A percentile compares a stretch with the other conserved stretches of the same genome.
Conservation (phyloP, 345 rosid species). For the Eucalyptus caleyi region DNA sequence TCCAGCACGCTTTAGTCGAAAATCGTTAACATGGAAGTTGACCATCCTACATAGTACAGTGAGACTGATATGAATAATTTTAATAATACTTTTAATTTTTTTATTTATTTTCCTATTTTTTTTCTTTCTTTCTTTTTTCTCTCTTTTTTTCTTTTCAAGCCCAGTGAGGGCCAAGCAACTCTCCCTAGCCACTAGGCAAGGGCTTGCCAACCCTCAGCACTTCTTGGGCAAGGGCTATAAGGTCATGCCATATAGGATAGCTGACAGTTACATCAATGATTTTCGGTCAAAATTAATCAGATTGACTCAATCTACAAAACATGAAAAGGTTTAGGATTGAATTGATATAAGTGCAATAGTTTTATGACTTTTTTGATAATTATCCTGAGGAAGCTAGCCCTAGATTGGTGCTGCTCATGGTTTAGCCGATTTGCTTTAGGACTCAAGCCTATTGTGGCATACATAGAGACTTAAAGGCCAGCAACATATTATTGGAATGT, state of each 20-base stretch:
- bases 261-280: fast-evolving
- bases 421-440: constrained; percentile 82
- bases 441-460: constrained; percentile 76
- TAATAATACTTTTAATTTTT: too few relatives aligned
- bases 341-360: fast-evolving
- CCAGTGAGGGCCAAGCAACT: fast-evolving
- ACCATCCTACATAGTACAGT: fast-evolving
- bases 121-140: too few relatives aligned
- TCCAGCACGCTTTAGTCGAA: fast-evolving
- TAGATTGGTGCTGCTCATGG: constrained; percentile 87
- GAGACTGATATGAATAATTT: too few relatives aligned
- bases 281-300: fast-evolving
- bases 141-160: too few relatives aligned
- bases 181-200: too few relatives aligned
- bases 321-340: too few relatives aligned
- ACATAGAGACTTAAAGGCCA: constrained; percentile 88
- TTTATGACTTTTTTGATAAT: too few relatives aligned
- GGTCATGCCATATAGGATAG: fast-evolving
- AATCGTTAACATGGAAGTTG: too few relatives aligned
- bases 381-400: constrained; percentile 25
- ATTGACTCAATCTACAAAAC: fast-evolving
- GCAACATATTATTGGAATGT: constrained; percentile 78
- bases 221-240: fast-evolving
- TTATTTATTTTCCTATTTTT: too few relatives aligned
- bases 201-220: fast-evolving